A percentile compares a stretch with the other conserved stretches of the same genome.
Evolutionary conservation across 2,329 filamentous ascomycete genomes (phyloP).

Genomic region (Phaeoacremonium minimum): DNA sequence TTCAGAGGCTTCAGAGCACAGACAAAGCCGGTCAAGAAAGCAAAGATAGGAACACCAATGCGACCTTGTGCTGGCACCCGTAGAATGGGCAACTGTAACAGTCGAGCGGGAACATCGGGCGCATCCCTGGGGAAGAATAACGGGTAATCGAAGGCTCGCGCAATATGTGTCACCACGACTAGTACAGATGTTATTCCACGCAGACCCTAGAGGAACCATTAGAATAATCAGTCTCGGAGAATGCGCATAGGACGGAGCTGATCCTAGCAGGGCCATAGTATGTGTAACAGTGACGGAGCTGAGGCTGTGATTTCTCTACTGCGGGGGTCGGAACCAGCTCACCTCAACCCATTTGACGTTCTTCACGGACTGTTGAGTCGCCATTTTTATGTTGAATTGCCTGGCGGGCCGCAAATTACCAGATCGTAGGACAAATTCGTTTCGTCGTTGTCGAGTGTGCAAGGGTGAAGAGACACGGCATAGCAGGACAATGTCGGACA

Average conservation of each 20-base stretch:
- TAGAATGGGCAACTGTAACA: slow-evolving; percentile 46
- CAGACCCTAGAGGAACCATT: slow-evolving; percentile 33
- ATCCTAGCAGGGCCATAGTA: neutral
- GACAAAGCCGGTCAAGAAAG: slow-evolving; percentile 51
- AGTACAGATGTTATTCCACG: slow-evolving; percentile 48
- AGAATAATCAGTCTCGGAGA: slow-evolving; percentile 4
- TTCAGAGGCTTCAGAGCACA: slow-evolving; percentile 51
- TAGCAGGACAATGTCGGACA: no score
- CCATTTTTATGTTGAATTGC: no score
- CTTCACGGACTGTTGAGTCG: slow-evolving; percentile 8
- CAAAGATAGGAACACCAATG: slow-evolving; percentile 51
- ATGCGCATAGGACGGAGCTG: neutral
- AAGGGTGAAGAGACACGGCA: no score
- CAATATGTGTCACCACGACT: slow-evolving; percentile 47
- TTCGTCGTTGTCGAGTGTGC: no score
- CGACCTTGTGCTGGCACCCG: slow-evolving; percentile 51
- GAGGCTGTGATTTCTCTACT: no score
- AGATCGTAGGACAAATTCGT: no score
- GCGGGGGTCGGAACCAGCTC: no score
- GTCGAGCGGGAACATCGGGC: slow-evolving; percentile 31
- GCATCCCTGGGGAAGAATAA: slow-evolving; percentile 43
- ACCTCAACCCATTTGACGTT: slow-evolving; percentile 26
- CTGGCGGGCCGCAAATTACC: no score
- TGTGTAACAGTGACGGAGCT: no score
- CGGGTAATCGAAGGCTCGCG: slow-evolving; percentile 45